These are phyloP conservation scores for Solanum infundibuliforme DNA, from an alignment of 257 asterid species.

Conservation along the genomic window DNA sequence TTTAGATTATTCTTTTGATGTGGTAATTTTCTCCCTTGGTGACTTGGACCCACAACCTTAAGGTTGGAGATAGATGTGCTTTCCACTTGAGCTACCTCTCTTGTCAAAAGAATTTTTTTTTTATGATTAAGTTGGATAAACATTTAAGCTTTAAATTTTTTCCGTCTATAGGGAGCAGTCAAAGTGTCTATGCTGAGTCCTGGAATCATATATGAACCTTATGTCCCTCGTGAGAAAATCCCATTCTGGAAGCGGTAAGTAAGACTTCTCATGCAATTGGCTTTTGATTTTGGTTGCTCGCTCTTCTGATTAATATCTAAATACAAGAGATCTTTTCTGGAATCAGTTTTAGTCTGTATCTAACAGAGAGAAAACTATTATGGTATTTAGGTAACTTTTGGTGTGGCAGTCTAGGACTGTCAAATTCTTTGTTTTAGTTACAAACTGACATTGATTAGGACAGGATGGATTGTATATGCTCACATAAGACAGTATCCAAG, in stretches of 20 bases:
- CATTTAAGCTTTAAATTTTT: conserved; percentile 3
- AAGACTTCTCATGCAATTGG: not conserved
- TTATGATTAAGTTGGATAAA: not conserved
- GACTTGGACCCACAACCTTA: not conserved
- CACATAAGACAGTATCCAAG: not conserved
- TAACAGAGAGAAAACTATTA: not conserved
- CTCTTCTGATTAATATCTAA: not conserved
- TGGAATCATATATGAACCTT: conserved; percentile 77
- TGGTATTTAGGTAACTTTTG: not conserved
- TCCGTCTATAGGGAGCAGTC: conserved; percentile 44
- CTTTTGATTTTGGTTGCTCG: not conserved
- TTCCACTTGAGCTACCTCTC: not conserved
- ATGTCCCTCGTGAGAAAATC: conserved; percentile 53
- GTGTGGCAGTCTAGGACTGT: not conserved
- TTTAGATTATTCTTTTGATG: not conserved
- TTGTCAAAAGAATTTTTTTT: not conserved
- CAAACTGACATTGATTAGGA: not conserved
- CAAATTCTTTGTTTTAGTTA: not conserved
- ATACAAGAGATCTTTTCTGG: not conserved
- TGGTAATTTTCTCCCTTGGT: not conserved
- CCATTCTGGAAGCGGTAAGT: conserved; percentile 67
- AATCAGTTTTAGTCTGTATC: not conserved
- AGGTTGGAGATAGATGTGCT: not conserved
- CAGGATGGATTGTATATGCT: not conserved
- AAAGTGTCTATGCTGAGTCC: conserved; percentile 63